phyloP scores from a whole-genome alignment of 108 stramenopile genomes.

The Schizochytrium sp. region DNA sequence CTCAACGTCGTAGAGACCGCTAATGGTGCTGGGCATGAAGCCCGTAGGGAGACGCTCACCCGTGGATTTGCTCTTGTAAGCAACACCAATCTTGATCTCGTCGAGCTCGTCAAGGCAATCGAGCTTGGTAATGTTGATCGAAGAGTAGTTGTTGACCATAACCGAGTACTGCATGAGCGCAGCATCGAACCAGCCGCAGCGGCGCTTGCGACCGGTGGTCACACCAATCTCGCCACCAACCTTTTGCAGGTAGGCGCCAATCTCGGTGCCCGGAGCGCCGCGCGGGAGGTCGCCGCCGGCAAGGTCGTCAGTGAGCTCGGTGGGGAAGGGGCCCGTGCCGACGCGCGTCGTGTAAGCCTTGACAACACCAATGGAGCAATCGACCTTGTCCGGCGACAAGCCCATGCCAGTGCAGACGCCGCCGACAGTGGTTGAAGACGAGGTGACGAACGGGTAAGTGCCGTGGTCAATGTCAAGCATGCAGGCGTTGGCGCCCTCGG shows the following conservation, averaged over 20 bases:
- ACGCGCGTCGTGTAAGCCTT: slow-evolving; percentile 99
- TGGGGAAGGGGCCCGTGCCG: slow-evolving; percentile 98
- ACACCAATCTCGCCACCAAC: slow-evolving; percentile 94
- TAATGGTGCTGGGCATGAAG: slow-evolving; percentile 83
- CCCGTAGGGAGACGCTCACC: slow-evolving; percentile 60
- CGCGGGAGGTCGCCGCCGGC: slow-evolving; percentile 37
- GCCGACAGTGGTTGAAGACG: slow-evolving; percentile 85
- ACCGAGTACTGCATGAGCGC: slow-evolving; percentile 88
- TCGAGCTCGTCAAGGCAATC: slow-evolving; percentile 87
- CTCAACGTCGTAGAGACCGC: slow-evolving; percentile 67
- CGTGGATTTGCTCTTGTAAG: slow-evolving; percentile 64
- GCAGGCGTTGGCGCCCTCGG: slow-evolving; percentile 98
- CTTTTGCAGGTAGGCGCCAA: slow-evolving; percentile 66
- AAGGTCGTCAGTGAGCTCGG: slow-evolving; percentile 64
- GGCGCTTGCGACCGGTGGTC: slow-evolving; percentile 81
- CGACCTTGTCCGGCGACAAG: slow-evolving; percentile 79
- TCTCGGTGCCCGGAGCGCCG: slow-evolving; percentile 36
- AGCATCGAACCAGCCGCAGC: slow-evolving; percentile 96
- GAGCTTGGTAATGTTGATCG: slow-evolving; percentile 93
- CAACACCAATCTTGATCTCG: slow-evolving; percentile 68
- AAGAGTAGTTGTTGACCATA: slow-evolving; percentile 88
- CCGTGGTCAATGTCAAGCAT: slow-evolving; percentile 99
- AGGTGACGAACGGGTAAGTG: slow-evolving; percentile 96
- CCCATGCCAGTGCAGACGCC: slow-evolving; percentile 94
- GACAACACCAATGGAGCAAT: slow-evolving; percentile 87